A percentile compares a stretch with the other conserved stretches of the same genome.
Conservation (phyloP, 805 yeast genomes). For the Starmerella asiatica region DNA sequence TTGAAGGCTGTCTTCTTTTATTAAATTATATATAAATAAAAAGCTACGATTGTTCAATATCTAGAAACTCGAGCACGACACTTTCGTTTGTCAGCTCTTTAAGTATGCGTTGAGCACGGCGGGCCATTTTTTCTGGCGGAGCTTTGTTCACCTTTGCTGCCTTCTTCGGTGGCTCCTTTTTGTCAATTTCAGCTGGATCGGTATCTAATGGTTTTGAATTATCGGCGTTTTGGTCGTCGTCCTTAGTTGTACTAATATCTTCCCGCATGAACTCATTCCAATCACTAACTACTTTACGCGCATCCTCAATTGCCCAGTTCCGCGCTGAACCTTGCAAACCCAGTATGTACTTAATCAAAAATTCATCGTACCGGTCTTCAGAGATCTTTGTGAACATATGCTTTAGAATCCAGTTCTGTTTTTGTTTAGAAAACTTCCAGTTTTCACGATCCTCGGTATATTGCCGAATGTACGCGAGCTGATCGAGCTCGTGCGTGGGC, state of each 20-base stretch:
- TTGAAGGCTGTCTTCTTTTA: no score
- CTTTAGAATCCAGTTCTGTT: conserved; percentile 72
- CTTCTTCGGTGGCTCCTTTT: conserved; percentile 13
- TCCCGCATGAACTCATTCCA: conserved; percentile 45
- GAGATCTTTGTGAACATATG: conserved; percentile 36
- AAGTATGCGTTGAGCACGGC: conserved; percentile 17
- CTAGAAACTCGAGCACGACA: conserved; percentile 16
- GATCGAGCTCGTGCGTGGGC: conserved; percentile 64
- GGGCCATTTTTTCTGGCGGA: conserved; percentile 17
- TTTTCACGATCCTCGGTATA: conserved; percentile 41
- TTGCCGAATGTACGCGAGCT: conserved; percentile 48
- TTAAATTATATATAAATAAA: conserved; percentile 1
- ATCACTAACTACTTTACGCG: conserved; percentile 33
- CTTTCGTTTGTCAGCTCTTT: conserved; percentile 12
- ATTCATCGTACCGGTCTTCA: conserved; percentile 40
- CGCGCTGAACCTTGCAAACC: conserved; percentile 62
- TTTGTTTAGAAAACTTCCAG: conserved; percentile 80
- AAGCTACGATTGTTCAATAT: conserved; percentile 3
- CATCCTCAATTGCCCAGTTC: conserved; percentile 39
- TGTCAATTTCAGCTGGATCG: conserved; percentile 8
- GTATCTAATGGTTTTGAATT: neutral
- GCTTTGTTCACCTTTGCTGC: conserved; percentile 7
- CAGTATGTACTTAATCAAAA: conserved; percentile 39
- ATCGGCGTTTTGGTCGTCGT: conserved; percentile 2
- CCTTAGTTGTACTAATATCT: conserved; percentile 13